Conservation (phyloP, 2,329 filamentous ascomycete genomes). For the Plenodomus lindquistii region DNA sequence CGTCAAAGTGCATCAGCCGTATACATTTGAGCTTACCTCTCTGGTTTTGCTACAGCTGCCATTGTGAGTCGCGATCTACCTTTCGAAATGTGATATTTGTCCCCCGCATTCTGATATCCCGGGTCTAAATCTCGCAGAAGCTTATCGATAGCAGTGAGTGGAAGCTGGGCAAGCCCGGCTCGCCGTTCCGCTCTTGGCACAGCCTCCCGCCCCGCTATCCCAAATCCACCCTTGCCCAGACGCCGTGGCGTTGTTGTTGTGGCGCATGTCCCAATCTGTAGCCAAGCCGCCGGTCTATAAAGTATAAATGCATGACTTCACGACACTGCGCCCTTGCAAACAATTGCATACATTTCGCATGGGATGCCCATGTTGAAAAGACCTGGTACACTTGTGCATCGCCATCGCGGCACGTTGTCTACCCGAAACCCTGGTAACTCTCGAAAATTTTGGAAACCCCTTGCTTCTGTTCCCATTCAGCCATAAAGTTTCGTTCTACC, state of each 20-base stretch:
- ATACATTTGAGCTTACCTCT: slow-evolving; percentile 15
- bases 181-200: too few relatives aligned
- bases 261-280: not conserved
- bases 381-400: not conserved
- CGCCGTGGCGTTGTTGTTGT: not conserved
- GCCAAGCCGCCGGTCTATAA: not conserved
- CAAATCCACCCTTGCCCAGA: not conserved
- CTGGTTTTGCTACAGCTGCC: slow-evolving; percentile 29
- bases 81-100: not conserved
- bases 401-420: not conserved
- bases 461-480: not conserved
- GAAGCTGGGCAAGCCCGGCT: too few relatives aligned
- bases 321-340: not conserved
- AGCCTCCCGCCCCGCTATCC: too few relatives aligned
- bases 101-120: slow-evolving; percentile 5
- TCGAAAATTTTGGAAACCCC: not conserved
- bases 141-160: not conserved
- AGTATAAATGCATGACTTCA: not conserved
- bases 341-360: not conserved
- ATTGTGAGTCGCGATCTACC: slow-evolving; percentile 14
- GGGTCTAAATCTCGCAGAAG: not conserved
- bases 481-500: not conserved
- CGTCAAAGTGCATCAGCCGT: not conserved
- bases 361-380: not conserved
- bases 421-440: not conserved